Percentiles rank a stretch among this genome's conserved stretches.
These are phyloP conservation scores for Geotrichum restrictum DNA, from an alignment of 1,139 yeast species.

Conservation along the genomic window DNA sequence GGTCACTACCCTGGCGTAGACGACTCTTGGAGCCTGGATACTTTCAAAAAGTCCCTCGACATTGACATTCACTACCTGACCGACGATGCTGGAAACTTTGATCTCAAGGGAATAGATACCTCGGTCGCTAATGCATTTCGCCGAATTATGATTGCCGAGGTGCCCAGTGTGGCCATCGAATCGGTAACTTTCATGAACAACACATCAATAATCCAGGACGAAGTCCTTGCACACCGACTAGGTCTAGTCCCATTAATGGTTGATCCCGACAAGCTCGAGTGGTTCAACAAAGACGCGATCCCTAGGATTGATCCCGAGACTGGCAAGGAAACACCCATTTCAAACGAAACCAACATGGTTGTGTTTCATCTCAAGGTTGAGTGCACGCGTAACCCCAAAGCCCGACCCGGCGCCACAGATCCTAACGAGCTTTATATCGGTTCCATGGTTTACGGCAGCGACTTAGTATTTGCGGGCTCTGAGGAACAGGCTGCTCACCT, in stretches of 20 bases:
- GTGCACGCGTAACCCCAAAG: slow-evolving; percentile 82
- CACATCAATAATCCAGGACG: slow-evolving; percentile 95
- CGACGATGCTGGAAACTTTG: slow-evolving; percentile 78
- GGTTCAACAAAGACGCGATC: slow-evolving; percentile 74
- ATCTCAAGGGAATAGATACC: slow-evolving; percentile 79
- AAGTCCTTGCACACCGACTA: slow-evolving; percentile 89
- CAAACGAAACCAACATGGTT: slow-evolving; percentile 83
- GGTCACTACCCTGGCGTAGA: slow-evolving; percentile 68
- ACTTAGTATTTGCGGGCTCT: slow-evolving; percentile 84
- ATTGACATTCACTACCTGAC: slow-evolving; percentile 59
- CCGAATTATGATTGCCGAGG: slow-evolving; percentile 94
- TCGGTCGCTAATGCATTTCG: slow-evolving; percentile 95
- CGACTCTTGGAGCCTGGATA: slow-evolving; percentile 78
- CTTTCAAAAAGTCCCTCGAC: slow-evolving; percentile 65
- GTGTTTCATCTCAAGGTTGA: slow-evolving; percentile 76
- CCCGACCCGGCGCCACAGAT: slow-evolving; percentile 72
- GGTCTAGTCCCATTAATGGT: slow-evolving; percentile 87
- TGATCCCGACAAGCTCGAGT: slow-evolving; percentile 65
- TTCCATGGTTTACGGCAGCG: slow-evolving; percentile 82
- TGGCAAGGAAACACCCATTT: slow-evolving; percentile 27
- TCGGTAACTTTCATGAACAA: slow-evolving; percentile 85
- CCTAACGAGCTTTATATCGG: slow-evolving; percentile 80
- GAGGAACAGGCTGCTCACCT: slow-evolving; percentile 80
- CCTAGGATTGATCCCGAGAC: slow-evolving; percentile 41
- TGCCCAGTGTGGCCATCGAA: slow-evolving; percentile 94